A percentile compares a stretch with the other conserved stretches of the same genome.
phyloP scores from a whole-genome alignment of 1,284 basidiomycete genomes.

The Schizophyllum commune region DNA sequence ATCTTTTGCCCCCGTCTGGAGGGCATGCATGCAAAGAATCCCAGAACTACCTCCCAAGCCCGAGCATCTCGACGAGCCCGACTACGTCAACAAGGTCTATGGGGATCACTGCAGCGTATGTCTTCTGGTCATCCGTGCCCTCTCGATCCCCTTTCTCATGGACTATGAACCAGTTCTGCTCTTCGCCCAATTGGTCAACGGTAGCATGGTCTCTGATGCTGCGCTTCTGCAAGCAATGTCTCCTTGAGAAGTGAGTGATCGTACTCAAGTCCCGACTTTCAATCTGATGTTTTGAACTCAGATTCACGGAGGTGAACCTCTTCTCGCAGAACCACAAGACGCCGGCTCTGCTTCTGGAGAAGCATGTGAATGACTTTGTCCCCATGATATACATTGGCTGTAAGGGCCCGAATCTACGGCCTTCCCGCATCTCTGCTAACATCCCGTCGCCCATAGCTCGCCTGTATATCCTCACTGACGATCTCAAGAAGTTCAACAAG shows the following conservation, averaged over 20 bases:
- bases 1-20: background rate
- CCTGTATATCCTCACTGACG: background rate
- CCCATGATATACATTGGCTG: background rate
- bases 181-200: background rate
- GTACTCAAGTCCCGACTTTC: no score
- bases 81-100: background rate
- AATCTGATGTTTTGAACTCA: background rate
- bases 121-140: background rate
- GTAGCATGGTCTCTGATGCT: background rate
- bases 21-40: background rate
- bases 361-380: background rate
- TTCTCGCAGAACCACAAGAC: background rate
- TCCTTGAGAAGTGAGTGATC: background rate
- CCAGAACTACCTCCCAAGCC: background rate
- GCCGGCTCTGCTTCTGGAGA: background rate
- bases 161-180: background rate
- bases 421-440: background rate
- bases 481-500: background rate
- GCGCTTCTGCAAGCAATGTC: background rate
- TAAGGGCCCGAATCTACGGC: background rate
- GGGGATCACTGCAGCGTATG: background rate
- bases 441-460: background rate
- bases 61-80: background rate
- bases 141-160: no score
- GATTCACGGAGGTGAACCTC: background rate